phyloP scores from a whole-genome alignment of 2,329 filamentous ascomycete species.

The Alternaria arborescens region DNA sequence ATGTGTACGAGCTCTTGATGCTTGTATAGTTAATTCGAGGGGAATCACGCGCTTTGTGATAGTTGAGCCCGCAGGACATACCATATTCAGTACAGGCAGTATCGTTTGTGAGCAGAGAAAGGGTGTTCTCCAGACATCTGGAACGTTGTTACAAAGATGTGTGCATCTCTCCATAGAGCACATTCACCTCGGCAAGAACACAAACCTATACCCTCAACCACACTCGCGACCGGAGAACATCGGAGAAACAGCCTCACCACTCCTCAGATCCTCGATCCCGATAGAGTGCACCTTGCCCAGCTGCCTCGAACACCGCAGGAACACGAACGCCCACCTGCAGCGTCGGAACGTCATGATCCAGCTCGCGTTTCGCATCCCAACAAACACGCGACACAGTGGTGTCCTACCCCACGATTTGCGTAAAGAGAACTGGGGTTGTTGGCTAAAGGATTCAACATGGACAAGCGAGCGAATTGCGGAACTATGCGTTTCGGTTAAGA shows the following conservation, averaged over 20 bases:
- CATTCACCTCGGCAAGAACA: neutral
- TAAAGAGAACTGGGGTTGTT: constrained; percentile 24
- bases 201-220: neutral
- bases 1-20: neutral
- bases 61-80: neutral
- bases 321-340: neutral
- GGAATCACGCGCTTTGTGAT: neutral
- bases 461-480: constrained; percentile 17
- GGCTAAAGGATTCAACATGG: constrained; percentile 12
- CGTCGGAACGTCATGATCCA: constrained; percentile 9
- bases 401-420: constrained; percentile 30
- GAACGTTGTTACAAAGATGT: neutral
- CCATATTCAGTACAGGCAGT: neutral
- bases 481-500: neutral
- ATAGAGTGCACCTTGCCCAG: neutral
- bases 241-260: constrained; percentile 10
- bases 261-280: neutral
- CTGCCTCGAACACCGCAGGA: constrained; percentile 5
- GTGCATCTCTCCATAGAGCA: neutral
- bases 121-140: accelerated
- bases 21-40: too few relatives aligned
- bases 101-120: neutral
- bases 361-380: neutral
- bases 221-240: constrained; percentile 12
- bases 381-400: constrained; percentile 17